Conservation (phyloP, 169 alveolate species). For the Plasmodium relictum region DNA sequence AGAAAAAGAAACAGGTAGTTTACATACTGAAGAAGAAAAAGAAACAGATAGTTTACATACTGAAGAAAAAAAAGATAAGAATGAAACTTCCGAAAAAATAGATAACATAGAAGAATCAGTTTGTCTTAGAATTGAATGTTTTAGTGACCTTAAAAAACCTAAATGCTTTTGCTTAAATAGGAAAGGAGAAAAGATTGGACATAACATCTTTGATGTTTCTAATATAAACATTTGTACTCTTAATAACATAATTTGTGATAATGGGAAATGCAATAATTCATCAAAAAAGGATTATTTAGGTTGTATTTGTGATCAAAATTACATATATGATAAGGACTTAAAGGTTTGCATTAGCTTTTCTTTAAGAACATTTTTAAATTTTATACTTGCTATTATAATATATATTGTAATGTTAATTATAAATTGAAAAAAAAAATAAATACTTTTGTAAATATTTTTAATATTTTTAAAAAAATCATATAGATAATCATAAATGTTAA, state of each 20-base stretch:
- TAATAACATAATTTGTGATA: conserved; percentile 52
- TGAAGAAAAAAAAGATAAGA: conserved; percentile 8
- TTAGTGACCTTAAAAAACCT: conserved; percentile 14
- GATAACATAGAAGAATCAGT: conserved; percentile 9
- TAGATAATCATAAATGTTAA: too few species aligned
- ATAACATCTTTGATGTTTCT: conserved; percentile 51
- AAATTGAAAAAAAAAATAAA: too few species aligned
- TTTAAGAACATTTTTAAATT: conserved; percentile 4
- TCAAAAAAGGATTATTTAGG: conserved; percentile 35
- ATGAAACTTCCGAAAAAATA: not conserved
- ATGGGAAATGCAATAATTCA: conserved; percentile 51
- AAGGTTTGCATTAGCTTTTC: conserved; percentile 36
- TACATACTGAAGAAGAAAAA: not conserved
- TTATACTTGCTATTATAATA: not conserved
- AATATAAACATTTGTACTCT: conserved; percentile 61
- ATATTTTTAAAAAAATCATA: too few species aligned
- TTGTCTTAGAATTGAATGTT: conserved; percentile 66
- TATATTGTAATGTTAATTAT: conserved; percentile 8
- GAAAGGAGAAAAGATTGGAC: conserved; percentile 34
- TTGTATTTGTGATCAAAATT: conserved; percentile 59
- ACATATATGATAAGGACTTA: conserved; percentile 33
- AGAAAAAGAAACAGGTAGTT: too few species aligned
- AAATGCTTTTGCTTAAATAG: conserved; percentile 43
- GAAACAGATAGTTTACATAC: not conserved
- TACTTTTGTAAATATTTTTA: too few species aligned